phyloP scores from a whole-genome alignment of 305 asterid genomes.

The Fraxinus nigra region DNA sequence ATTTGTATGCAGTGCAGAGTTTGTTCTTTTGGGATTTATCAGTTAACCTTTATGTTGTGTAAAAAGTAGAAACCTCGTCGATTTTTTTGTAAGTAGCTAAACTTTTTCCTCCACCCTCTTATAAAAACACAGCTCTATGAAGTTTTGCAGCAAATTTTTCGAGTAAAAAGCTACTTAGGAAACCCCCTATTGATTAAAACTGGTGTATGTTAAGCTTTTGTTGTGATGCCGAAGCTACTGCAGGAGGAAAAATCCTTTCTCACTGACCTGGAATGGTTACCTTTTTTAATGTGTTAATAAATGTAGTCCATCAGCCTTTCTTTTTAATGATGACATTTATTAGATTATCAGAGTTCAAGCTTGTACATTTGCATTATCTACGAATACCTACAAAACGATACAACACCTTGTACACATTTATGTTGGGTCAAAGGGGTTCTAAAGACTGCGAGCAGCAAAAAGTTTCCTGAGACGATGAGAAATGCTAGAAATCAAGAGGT shows the following conservation, averaged over 20 bases:
- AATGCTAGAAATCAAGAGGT: not conserved
- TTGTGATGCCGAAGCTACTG: not conserved
- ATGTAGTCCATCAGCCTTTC: not conserved
- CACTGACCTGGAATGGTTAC: not conserved
- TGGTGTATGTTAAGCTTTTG: not conserved
- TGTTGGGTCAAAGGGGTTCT: not conserved
- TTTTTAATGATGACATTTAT: not conserved
- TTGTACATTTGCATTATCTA: slow-evolving; percentile 8
- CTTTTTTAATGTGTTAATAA: not conserved
- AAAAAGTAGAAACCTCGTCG: not conserved
- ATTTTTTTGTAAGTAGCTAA: not conserved
- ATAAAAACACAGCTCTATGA: not conserved
- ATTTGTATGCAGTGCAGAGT: not conserved
- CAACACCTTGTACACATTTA: slow-evolving; percentile 4
- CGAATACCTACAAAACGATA: slow-evolving; percentile 14
- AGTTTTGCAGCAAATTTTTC: not conserved
- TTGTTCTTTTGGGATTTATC: not conserved
- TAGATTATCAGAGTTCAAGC: not conserved
- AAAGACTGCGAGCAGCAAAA: not conserved
- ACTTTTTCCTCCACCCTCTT: not conserved
- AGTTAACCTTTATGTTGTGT: not conserved
- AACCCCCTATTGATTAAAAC: not conserved
- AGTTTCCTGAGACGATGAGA: not conserved
- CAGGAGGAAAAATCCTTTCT: not conserved
- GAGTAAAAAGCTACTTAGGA: not conserved